Percentiles rank a stretch among this genome's conserved stretches.
These are phyloP conservation scores for Rhododendron henanense DNA, from an alignment of 148 eudicot species.

Conservation along the genomic window DNA sequence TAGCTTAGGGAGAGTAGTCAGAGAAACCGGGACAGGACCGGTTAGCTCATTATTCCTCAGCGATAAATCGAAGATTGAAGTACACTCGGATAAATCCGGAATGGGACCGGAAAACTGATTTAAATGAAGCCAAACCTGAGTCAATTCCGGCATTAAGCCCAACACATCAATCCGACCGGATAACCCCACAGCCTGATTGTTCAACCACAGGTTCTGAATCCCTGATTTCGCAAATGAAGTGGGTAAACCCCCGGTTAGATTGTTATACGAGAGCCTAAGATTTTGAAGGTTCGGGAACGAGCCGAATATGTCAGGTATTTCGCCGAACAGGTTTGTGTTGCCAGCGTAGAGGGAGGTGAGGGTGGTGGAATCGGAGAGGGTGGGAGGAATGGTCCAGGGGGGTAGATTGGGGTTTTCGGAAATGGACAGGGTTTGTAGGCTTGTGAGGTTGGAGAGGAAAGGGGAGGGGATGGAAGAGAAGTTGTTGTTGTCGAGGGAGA, in stretches of 20 bases:
- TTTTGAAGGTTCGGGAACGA: conserved; percentile 33
- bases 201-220: conserved; percentile 46
- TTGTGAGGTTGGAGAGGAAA: conserved; percentile 46
- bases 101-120: conserved; percentile 52
- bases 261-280: conserved; percentile 47
- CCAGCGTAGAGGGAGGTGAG: conserved; percentile 34
- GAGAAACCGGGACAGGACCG: conserved; percentile 47
- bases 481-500: conserved; percentile 31
- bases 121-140: conserved; percentile 48
- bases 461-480: conserved; percentile 36
- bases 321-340: conserved; percentile 33
- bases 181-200: conserved; percentile 34
- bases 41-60: conserved; percentile 56
- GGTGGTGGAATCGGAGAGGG: conserved; percentile 28
- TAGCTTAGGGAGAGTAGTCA: conserved; percentile 36
- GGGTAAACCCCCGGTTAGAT: conserved; percentile 50
- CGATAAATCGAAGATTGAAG: conserved; percentile 33
- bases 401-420: conserved; percentile 32
- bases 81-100: conserved; percentile 47
- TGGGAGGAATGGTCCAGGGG: conserved; percentile 48
- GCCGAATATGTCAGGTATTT: conserved; percentile 55
- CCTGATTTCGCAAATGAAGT: conserved; percentile 26
- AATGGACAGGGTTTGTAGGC: conserved; percentile 32
- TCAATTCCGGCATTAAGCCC: conserved; percentile 19
- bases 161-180: conserved; percentile 38